A percentile compares a stretch with the other conserved stretches of the same genome.
These are phyloP conservation scores for Colletotrichum sp. DNA, from an alignment of 2,329 filamentous ascomycete genomes.

Conservation along the genomic window DNA sequence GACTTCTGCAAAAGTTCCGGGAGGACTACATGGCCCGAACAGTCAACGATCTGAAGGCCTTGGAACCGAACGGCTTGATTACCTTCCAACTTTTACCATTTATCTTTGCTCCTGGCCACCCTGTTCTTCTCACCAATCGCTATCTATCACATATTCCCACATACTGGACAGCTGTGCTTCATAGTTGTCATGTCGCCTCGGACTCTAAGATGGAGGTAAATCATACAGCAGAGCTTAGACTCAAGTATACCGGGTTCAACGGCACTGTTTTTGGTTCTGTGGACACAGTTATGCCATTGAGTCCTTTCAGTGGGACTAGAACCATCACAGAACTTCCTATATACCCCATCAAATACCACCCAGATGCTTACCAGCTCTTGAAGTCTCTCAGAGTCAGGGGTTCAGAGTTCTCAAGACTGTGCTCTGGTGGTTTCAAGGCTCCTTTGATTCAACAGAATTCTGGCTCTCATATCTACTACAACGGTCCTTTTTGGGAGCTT, in stretches of 20 bases:
- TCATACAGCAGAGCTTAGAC: background rate
- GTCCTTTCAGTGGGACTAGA: background rate
- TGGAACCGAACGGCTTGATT: background rate
- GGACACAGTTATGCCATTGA: background rate
- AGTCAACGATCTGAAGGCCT: accelerated
- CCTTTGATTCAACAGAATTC: accelerated
- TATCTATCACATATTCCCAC: background rate
- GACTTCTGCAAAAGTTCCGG: background rate
- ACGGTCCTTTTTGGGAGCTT: background rate
- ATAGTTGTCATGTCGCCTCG: background rate
- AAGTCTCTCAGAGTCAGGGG: too few species aligned
- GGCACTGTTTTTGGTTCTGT: background rate
- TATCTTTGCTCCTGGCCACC: background rate
- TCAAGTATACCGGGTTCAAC: background rate
- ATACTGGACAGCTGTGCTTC: background rate
- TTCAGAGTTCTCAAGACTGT: accelerated
- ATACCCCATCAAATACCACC: background rate
- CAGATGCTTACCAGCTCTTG: too few species aligned
- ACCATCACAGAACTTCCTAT: background rate
- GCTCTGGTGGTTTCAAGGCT: background rate
- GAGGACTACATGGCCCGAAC: background rate
- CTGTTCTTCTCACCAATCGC: accelerated
- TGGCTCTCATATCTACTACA: background rate
- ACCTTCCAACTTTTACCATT: background rate
- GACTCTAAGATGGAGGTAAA: too few species aligned